Evolutionary conservation across 2,329 filamentous ascomycete genomes (phyloP), one percentile per base, ranked within the genome.

Genomic region (Phyllosticta capitalensis): DNA sequence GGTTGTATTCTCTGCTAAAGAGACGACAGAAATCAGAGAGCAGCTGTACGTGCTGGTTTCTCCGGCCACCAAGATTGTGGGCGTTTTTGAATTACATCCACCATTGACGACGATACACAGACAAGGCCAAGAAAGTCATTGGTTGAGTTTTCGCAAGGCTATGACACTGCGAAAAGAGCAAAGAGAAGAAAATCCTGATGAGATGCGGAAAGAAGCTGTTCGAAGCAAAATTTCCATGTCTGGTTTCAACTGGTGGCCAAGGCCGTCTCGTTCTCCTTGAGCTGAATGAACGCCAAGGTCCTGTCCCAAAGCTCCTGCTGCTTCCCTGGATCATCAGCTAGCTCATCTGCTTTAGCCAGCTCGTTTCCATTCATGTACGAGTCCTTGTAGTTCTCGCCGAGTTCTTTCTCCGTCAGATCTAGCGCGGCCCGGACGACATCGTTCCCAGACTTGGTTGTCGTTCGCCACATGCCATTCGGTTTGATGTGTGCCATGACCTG

Each of bases 391-490:
- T 55, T 30, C 9, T 26, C 45, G 9, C 38, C 57, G 22, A 55
- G 19, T 3, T 24, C 52, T 6, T 22, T 22, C 7, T 22, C 52
- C 7, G 30, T 51, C 24, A 50, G 20, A 3, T 19, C 33, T 2
- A 54, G 19, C 6, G 57, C 57, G 9, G 57, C 57, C 22, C 52
- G 54, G 33, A 38, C 24, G 10, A 59, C 57, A 28, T 59, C 52
- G n/a, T 52, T n/a, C 1, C 51, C 57, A 9, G 57, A 59, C 19
- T 55, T 59, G 9, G 22, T 7, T n/a, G 48, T 45, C 21, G 52
- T 33, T 7, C 57, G 52, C 17, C 54, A 22, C 4, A 55, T n/a
- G 1, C 52, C 57, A 38, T 55, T 54, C 10, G 57, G 57, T 24
- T 48, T 33, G 12, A 50, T 5, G 19, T 19, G 14, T 12, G 17